phyloP scores from a whole-genome alignment of 371 early-diverging fungal genomes.

The Mucor lusitanicus region DNA sequence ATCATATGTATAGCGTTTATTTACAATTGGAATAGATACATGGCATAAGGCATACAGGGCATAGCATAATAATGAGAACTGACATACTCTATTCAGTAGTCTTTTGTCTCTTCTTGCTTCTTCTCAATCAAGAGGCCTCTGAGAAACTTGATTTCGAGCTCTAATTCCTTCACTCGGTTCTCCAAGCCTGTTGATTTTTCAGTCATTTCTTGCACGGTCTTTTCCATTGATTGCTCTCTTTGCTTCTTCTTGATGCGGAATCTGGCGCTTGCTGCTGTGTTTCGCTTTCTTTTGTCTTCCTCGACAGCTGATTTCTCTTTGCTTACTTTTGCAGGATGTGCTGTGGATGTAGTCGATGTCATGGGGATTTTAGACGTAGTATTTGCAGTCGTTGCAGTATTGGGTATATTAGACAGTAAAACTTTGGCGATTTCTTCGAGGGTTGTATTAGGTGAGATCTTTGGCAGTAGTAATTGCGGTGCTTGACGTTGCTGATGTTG shows the following conservation, averaged over 20 bases:
- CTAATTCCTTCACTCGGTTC: slow-evolving; percentile 71
- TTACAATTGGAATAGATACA: background rate
- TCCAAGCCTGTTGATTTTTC: slow-evolving; percentile 72
- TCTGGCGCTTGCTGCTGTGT: slow-evolving; percentile 92
- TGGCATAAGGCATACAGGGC: background rate
- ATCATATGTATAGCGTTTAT: slow-evolving; percentile 5
- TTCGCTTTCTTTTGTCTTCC: slow-evolving; percentile 86
- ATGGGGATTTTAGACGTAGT: background rate
- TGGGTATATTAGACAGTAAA: slow-evolving; percentile 4
- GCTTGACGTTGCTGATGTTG: slow-evolving; percentile 8
- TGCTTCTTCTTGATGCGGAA: slow-evolving; percentile 92
- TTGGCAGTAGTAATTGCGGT: slow-evolving; percentile 18
- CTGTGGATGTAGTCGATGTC: background rate
- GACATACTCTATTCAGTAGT: background rate
- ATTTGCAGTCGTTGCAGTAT: background rate
- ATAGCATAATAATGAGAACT: background rate
- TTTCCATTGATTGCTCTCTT: slow-evolving; percentile 81
- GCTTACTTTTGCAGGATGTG: background rate
- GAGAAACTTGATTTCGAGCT: slow-evolving; percentile 88
- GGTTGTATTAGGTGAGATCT: slow-evolving; percentile 13
- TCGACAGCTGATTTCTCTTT: slow-evolving; percentile 29
- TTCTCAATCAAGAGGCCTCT: slow-evolving; percentile 83
- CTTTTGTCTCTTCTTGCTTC: slow-evolving; percentile 3
- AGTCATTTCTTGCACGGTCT: slow-evolving; percentile 78
- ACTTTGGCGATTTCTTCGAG: slow-evolving; percentile 13